Conservation (phyloP, 331 rosid genomes). For the Pyracantha coccinea region DNA sequence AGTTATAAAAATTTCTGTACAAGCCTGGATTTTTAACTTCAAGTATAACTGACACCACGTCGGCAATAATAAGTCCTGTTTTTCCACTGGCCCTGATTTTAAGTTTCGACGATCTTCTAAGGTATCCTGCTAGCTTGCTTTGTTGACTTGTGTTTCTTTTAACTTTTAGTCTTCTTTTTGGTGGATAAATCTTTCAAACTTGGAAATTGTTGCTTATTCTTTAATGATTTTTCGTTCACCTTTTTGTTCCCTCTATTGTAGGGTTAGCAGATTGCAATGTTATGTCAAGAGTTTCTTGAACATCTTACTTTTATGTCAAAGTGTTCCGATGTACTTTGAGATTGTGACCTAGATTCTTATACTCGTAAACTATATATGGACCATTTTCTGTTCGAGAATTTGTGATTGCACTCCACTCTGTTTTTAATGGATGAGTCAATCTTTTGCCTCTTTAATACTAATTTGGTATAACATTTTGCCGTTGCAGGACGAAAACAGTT, state of each 20-base stretch:
- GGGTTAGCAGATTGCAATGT: not conserved
- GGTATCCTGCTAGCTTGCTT: not conserved
- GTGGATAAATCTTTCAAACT: not conserved
- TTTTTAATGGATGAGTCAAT: not conserved
- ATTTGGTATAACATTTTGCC: slow-evolving; percentile 7
- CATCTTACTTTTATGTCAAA: not conserved
- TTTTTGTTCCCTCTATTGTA: not conserved
- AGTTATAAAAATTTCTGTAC: not conserved
- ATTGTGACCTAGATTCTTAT: not conserved
- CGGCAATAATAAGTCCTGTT: not conserved
- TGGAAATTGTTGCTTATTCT: not conserved
- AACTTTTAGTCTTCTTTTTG: not conserved
- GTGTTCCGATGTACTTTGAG: not conserved
- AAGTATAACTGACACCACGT: not conserved
- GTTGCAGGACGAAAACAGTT: slow-evolving; percentile 37
- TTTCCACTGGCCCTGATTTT: not conserved
- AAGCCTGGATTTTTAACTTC: not conserved
- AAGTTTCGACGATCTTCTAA: not conserved
- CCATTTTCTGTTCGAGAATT: not conserved
- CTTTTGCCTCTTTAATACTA: not conserved
- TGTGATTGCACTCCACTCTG: not conserved
- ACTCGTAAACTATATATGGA: not conserved
- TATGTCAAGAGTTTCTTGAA: not conserved
- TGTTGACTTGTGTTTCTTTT: not conserved
- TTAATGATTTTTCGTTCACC: not conserved